phyloP scores from a whole-genome alignment of 208 protist species.

The Wallacemonas sp. region DNA sequence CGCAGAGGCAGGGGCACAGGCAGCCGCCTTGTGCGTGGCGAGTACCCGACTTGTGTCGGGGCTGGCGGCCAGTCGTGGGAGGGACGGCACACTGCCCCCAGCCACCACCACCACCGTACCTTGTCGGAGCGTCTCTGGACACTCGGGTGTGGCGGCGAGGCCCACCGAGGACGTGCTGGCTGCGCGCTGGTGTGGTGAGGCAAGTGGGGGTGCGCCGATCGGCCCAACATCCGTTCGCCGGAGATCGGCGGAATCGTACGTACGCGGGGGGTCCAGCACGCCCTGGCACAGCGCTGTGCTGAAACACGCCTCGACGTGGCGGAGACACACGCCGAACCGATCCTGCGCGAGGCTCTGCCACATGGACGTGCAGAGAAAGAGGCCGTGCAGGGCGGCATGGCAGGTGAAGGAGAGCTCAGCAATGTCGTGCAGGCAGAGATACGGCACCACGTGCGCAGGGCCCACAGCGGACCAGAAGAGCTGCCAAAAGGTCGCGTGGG shows the following conservation, averaged over 20 bases:
- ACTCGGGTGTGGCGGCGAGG: not conserved
- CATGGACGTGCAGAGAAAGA: not conserved
- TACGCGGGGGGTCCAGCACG: not conserved
- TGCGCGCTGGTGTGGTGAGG: too few relatives aligned
- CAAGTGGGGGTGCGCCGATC: too few relatives aligned
- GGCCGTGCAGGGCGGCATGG: not conserved
- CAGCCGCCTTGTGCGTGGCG: not conserved
- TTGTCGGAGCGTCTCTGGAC: not conserved
- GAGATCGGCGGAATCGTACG: not conserved
- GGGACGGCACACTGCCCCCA: not conserved
- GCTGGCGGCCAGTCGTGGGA: not conserved
- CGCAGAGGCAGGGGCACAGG: too few relatives aligned
- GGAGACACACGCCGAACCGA: slow-evolving; percentile 2
- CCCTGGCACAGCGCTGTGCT: not conserved
- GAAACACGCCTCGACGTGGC: not conserved
- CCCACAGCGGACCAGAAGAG: not conserved
- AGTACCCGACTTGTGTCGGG: not conserved
- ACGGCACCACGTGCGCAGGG: not conserved
- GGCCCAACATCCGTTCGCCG: not conserved
- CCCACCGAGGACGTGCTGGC: too few relatives aligned
- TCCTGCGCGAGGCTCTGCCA: slow-evolving; percentile 1
- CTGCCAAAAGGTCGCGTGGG: not conserved
- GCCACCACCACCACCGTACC: not conserved
- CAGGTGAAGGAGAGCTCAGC: slow-evolving; percentile 5
- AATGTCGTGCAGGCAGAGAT: slow-evolving; percentile 10